Evolutionary conservation across 2,329 filamentous ascomycete genomes (phyloP).

Genomic region (Furcasterigmium furcatum): DNA sequence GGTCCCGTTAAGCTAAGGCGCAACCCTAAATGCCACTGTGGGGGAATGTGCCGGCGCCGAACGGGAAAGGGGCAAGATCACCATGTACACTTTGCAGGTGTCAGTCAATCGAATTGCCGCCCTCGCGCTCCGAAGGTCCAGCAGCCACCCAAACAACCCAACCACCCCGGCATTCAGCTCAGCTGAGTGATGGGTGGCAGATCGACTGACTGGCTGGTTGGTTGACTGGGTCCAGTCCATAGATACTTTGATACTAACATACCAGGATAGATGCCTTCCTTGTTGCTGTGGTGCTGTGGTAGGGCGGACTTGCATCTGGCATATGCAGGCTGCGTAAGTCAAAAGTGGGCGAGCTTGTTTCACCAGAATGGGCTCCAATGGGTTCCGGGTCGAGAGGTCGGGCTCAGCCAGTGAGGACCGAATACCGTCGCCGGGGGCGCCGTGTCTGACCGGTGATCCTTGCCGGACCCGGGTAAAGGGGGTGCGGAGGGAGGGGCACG

Average conservation of each 20-base stretch:
- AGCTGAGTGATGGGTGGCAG: too few relatives aligned
- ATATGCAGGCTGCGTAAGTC: conserved; percentile 5
- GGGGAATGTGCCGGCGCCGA: neutral
- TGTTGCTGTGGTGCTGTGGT: too few relatives aligned
- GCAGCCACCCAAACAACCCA: neutral
- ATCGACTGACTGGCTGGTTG: too few relatives aligned
- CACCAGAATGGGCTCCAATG: neutral
- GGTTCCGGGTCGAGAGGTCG: neutral
- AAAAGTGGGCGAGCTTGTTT: conserved; percentile 5
- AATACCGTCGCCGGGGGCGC: neutral
- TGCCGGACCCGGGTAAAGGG: conserved; percentile 4
- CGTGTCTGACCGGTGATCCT: conserved; percentile 2
- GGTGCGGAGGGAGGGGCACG: conserved; percentile 1
- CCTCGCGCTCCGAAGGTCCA: neutral
- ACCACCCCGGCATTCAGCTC: neutral
- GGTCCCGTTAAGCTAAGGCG: neutral
- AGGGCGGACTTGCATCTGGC: conserved; percentile 2
- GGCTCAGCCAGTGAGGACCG: neutral
- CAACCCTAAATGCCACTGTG: conserved; percentile 1
- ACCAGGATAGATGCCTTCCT: too few relatives aligned
- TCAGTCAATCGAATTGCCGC: neutral
- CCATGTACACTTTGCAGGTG: too few relatives aligned
- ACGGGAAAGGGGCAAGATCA: neutral
- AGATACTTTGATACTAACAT: too few relatives aligned
- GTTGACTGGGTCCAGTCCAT: neutral